These are phyloP conservation scores for Hymenoscyphus fructigenus DNA, from an alignment of 2,329 filamentous ascomycete genomes.

Conservation along the genomic window DNA sequence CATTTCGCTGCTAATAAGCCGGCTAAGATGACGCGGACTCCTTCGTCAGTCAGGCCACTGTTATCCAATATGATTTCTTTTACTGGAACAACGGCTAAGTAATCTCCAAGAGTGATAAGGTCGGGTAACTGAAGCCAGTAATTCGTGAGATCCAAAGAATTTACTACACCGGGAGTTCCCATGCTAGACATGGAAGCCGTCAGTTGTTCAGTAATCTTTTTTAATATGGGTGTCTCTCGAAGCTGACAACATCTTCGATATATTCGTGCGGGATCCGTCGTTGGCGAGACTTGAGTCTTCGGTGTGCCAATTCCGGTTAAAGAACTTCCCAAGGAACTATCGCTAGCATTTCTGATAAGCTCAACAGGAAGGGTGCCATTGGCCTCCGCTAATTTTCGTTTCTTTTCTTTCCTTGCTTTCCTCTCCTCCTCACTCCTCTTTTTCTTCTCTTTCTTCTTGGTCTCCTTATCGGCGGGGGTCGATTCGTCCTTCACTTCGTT, in stretches of 20 bases:
- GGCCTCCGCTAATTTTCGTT: conserved; percentile 78
- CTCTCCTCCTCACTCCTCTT: conserved; percentile 91
- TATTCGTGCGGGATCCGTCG: conserved; percentile 87
- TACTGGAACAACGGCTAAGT: conserved; percentile 88
- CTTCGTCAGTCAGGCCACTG: conserved; percentile 83
- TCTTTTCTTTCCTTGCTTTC: conserved; percentile 89
- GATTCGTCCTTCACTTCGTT: conserved; percentile 26
- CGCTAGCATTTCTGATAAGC: conserved; percentile 67
- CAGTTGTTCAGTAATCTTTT: conserved; percentile 88
- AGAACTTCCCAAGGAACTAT: conserved; percentile 45
- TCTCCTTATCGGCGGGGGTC: conserved; percentile 39
- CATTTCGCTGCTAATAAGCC: conserved; percentile 79
- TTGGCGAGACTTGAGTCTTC: conserved; percentile 66
- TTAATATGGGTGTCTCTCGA: conserved; percentile 86
- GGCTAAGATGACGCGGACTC: conserved; percentile 80
- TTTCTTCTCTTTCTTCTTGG: conserved; percentile 91
- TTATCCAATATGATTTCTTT: conserved; percentile 84
- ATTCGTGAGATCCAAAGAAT: conserved; percentile 78
- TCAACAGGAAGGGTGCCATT: conserved; percentile 87
- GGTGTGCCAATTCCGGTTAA: conserved; percentile 38
- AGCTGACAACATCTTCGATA: conserved; percentile 94
- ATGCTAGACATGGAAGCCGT: conserved; percentile 63
- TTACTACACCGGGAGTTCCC: conserved; percentile 70
- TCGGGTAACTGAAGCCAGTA: conserved; percentile 83
- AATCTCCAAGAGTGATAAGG: conserved; percentile 85